Evolutionary conservation across 2,329 filamentous ascomycete genomes (phyloP).

Genomic region (Incumbomyces delicatus): DNA sequence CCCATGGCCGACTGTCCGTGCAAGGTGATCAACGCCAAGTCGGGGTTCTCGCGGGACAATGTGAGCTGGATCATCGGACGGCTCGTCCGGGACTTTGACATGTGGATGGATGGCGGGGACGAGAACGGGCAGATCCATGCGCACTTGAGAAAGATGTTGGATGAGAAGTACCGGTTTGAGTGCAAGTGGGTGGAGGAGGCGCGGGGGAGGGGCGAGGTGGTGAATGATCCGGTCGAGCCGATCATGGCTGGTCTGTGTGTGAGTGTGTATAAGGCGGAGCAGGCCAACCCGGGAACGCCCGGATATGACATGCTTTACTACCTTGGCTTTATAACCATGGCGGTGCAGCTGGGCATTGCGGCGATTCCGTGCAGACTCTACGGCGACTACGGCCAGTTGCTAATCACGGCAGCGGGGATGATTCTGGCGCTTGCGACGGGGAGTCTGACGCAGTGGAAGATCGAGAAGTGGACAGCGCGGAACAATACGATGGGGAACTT

Average conservation of each 20-base stretch:
- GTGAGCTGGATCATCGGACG: slow-evolving; percentile 36
- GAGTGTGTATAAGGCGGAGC: slow-evolving; percentile 14
- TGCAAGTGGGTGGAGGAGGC: slow-evolving; percentile 8
- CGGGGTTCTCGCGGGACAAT: slow-evolving; percentile 31
- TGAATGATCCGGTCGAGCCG: neutral
- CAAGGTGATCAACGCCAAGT: slow-evolving; percentile 25
- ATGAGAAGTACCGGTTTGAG: slow-evolving; percentile 2
- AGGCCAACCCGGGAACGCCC: slow-evolving; percentile 9
- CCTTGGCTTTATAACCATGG: slow-evolving; percentile 20
- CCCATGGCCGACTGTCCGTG: slow-evolving; percentile 27
- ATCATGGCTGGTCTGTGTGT: slow-evolving; percentile 16
- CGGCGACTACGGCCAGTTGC: slow-evolving; percentile 29
- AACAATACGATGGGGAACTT: slow-evolving; percentile 19
- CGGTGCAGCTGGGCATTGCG: slow-evolving; percentile 27
- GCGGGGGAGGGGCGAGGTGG: neutral
- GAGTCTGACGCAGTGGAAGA: slow-evolving; percentile 31
- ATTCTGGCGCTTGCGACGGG: slow-evolving; percentile 26
- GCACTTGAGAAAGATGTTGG: slow-evolving; percentile 1
- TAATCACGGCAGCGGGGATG: slow-evolving; percentile 29
- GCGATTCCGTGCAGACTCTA: slow-evolving; percentile 23
- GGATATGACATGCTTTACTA: slow-evolving; percentile 15
- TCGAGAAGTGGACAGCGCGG: slow-evolving; percentile 32
- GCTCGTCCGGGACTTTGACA: slow-evolving; percentile 33
- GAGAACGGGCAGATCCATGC: neutral
- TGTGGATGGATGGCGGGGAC: slow-evolving; percentile 9